Conservation (phyloP, 2,329 filamentous ascomycete genomes). For the Fusarium siculi region DNA sequence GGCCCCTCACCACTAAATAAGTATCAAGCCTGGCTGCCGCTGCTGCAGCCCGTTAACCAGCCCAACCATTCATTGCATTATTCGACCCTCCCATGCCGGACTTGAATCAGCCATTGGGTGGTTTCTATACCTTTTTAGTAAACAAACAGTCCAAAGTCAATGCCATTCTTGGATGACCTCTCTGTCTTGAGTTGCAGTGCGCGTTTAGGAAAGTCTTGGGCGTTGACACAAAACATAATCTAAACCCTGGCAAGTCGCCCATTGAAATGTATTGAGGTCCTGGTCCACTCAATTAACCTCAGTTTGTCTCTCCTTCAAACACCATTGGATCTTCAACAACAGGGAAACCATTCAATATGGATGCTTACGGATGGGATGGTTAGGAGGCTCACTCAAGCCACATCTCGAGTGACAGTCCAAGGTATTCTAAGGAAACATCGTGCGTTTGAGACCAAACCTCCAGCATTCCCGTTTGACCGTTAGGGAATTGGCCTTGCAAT, state of each 20-base stretch:
- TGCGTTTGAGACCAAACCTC: conserved; percentile 11
- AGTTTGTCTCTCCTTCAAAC: conserved; percentile 33
- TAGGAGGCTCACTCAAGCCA: neutral
- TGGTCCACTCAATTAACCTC: conserved; percentile 17
- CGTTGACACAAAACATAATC: conserved; percentile 7
- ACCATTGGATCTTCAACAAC: conserved; percentile 1
- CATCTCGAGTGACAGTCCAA: neutral
- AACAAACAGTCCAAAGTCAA: neutral
- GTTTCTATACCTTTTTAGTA: neutral
- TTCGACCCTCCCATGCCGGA: conserved; percentile 11
- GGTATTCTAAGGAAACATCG: conserved; percentile 24
- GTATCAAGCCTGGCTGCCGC: conserved; percentile 16
- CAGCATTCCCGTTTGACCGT: conserved; percentile 10
- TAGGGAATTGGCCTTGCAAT: neutral
- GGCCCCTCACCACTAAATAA: conserved; percentile 25
- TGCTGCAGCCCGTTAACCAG: conserved; percentile 22
- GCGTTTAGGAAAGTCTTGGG: conserved; percentile 20
- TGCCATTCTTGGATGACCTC: neutral
- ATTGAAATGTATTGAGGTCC: conserved; percentile 29
- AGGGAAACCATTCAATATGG: neutral
- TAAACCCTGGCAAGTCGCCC: neutral
- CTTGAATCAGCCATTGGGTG: conserved; percentile 12
- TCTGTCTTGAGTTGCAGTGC: neutral
- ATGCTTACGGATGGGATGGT: neutral
- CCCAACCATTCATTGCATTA: conserved; percentile 25